Evolutionary conservation across 2,329 filamentous ascomycete species (phyloP).

Genomic region (Coniochaeta hoffmannii): DNA sequence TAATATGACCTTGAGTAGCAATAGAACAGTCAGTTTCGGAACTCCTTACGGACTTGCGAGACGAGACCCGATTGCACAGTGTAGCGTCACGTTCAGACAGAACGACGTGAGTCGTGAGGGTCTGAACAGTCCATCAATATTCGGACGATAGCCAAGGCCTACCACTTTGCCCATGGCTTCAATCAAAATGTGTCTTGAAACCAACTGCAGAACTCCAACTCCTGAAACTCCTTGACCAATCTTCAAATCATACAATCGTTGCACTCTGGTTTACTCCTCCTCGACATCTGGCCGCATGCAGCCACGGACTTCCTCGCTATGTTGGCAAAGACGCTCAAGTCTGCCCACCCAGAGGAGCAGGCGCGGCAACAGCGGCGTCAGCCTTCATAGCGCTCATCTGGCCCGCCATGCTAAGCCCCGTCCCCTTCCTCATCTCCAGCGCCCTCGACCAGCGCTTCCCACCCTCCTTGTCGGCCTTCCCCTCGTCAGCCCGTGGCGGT

Average conservation of each 20-base stretch:
- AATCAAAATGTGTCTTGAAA: too few relatives aligned
- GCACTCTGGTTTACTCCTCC: neutral
- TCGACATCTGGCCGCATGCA: neutral
- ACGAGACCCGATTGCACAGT: too few relatives aligned
- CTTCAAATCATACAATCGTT: too few relatives aligned
- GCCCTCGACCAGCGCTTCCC: slow-evolving; percentile 39
- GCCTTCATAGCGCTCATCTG: slow-evolving; percentile 36
- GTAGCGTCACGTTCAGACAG: too few relatives aligned
- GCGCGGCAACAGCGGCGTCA: slow-evolving; percentile 14
- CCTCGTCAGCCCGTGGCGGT: neutral
- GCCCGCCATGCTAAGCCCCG: slow-evolving; percentile 40
- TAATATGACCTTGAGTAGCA: neutral
- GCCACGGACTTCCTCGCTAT: neutral
- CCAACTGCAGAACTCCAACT: too few relatives aligned
- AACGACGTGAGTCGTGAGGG: too few relatives aligned
- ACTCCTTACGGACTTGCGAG: too few relatives aligned
- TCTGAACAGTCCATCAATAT: too few relatives aligned
- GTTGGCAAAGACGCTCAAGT: neutral
- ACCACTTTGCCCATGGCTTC: too few relatives aligned
- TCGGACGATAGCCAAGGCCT: too few relatives aligned
- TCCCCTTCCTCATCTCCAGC: slow-evolving; percentile 42
- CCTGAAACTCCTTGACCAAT: too few relatives aligned
- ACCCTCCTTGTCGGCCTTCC: slow-evolving; percentile 23
- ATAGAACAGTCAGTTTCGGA: too few relatives aligned
- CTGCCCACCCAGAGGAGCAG: neutral